Percentiles rank a stretch among this genome's conserved stretches.
Evolutionary conservation across 164 flowering plant genomes (phyloP).

Genomic region (Warburgia ugandensis): DNA sequence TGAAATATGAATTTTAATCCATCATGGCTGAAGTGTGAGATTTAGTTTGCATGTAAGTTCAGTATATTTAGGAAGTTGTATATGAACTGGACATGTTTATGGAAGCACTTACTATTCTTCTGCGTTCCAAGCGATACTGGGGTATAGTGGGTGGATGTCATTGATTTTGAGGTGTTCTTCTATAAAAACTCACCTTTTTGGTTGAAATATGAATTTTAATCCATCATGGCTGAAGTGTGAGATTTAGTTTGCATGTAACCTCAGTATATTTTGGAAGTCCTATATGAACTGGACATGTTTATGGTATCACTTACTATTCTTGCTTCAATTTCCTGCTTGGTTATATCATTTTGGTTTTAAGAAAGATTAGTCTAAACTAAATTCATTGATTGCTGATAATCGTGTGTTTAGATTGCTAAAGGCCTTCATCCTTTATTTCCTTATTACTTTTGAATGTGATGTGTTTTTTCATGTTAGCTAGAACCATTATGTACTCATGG

Average conservation of each 20-base stretch:
- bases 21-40: not conserved
- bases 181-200: not conserved
- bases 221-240: not conserved
- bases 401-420: too few relatives aligned
- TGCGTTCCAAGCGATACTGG: constrained; percentile 78
- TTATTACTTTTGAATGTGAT: too few relatives aligned
- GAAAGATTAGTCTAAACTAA: too few relatives aligned
- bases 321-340: too few relatives aligned
- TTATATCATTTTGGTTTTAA: too few relatives aligned
- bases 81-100: constrained; percentile 1
- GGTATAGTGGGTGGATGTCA: constrained; percentile 93
- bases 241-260: not conserved
- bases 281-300: constrained; percentile 1
- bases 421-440: too few relatives aligned
- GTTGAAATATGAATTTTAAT: not conserved
- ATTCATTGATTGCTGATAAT: too few relatives aligned
- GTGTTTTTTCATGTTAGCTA: too few relatives aligned
- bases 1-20: not conserved
- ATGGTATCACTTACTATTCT: constrained; percentile 82
- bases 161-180: constrained; percentile 54
- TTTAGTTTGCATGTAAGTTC: not conserved
- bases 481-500: too few relatives aligned
- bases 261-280: not conserved
- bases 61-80: not conserved
- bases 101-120: constrained; percentile 88